Base-by-base conservation (phyloP, 1,139 yeast genomes). In the Diutina ranongensis region DNA sequence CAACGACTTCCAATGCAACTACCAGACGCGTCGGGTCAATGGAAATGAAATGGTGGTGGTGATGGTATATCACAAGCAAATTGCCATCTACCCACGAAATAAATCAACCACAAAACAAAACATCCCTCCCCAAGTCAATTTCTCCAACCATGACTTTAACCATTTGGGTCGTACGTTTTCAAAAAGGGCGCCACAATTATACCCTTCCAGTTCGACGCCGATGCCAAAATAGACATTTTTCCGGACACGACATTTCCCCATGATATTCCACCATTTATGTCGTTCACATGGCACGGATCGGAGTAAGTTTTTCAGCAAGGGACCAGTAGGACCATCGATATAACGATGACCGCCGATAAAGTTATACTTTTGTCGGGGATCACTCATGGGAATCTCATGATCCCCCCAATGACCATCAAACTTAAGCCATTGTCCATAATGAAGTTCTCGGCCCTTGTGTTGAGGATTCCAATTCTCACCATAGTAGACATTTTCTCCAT, bases 331-430 rank as follows among this genome's bases (percentile, higher is more conserved):
- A 0, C 97, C 98, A 56, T 83, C 88, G 46, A 92, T 88, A 58
- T 83, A 86, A 53, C 78, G 77, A 82, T 89, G 83, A 50, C 94
- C 95, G 52, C 88, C 94, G 13, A 92, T 86, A 44, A 94, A 51
- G 54, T 63, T 84, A 76, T 88, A 82, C 49, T 68, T 73, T 59
- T 92, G 97, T 49, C 97, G 72, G 5, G 81, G 76, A 58, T 92
- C 97, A 1, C 64, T 60, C 16, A 77, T 72, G 0, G 72, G 67
- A 38, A 92, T 65, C 55, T 82, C 78, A 50, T 74, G 74, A 61
- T 92, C 94, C 2, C 98, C 98, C 97, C 98, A 92, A 49, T 75
- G 80, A 0, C 97, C 98, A n/a, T 67, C 60, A 55, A 69, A 92
- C 2, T 71, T 56, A 19, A 92, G 70, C 97, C 97, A 92, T 53